A percentile compares a stretch with the other conserved stretches of the same genome.
Conservation (phyloP, 2,329 filamentous ascomycete genomes). For the Apiospora aurea region DNA sequence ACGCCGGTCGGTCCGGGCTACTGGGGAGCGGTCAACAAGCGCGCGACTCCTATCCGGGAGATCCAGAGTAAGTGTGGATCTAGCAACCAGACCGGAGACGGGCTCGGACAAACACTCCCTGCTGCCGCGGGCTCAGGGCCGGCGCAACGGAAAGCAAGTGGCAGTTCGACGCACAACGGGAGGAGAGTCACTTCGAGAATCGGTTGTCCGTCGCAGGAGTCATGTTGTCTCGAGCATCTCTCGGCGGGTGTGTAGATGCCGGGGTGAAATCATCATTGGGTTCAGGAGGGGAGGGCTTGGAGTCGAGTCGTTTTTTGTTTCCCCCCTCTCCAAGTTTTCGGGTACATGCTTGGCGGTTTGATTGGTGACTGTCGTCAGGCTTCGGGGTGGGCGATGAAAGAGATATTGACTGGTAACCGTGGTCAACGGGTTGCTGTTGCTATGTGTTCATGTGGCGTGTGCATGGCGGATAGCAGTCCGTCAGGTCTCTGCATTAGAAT, state of each 20-base stretch:
- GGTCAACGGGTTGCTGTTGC: slow-evolving; percentile 19
- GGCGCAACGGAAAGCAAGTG: slow-evolving; percentile 11
- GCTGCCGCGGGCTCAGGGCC: not conserved
- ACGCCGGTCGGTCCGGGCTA: not conserved
- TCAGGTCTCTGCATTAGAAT: not conserved
- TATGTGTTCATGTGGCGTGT: not conserved
- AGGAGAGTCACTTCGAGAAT: not conserved
- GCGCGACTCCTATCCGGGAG: not conserved
- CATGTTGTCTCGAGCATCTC: not conserved
- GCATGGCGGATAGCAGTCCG: not conserved
- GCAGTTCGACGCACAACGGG: not conserved
- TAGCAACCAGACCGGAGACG: not conserved
- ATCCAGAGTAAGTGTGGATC: not conserved
- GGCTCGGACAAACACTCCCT: slow-evolving; percentile 14
- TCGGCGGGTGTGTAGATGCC: not conserved
- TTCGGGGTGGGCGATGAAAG: not conserved
- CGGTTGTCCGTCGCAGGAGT: not conserved
- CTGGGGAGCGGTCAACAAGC: slow-evolving; percentile 5
- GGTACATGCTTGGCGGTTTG: not conserved
- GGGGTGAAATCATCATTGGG: not conserved
- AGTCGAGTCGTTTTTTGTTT: not conserved
- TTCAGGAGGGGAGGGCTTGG: not conserved
- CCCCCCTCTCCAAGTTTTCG: not conserved
- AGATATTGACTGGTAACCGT: slow-evolving; percentile 18
- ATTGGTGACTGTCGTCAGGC: not conserved